Evolutionary conservation across 108 stramenopile genomes (phyloP).

Genomic region (Cylindrotheca closterium): DNA sequence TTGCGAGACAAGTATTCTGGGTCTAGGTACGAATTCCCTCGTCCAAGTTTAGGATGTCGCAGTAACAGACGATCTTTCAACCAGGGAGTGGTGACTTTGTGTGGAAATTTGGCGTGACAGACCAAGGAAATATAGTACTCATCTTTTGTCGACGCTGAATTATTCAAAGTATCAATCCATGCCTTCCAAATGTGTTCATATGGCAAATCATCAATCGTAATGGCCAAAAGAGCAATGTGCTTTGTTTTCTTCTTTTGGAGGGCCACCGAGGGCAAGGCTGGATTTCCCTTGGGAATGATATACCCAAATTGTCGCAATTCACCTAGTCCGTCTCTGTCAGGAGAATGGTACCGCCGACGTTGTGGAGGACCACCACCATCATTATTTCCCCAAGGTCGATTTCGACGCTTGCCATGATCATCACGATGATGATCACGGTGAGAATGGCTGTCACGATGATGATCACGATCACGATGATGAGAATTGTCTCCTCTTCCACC

Average conservation of each 20-base stretch:
- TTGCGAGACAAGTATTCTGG: constrained; percentile 55
- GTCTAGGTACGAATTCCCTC: constrained; percentile 43
- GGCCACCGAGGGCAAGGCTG: constrained; percentile 18
- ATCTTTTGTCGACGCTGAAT: constrained; percentile 9
- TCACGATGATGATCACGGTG: not conserved
- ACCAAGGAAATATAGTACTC: constrained; percentile 56
- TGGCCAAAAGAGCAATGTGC: constrained; percentile 63
- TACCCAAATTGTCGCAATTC: constrained; percentile 22
- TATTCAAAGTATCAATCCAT: constrained; percentile 41
- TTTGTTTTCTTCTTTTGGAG: constrained; percentile 25
- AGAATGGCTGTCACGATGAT: not conserved
- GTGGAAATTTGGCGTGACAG: constrained; percentile 83
- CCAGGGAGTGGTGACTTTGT: constrained; percentile 69
- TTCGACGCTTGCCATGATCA: constrained; percentile 18
- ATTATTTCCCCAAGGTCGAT: constrained; percentile 19
- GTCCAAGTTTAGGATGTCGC: constrained; percentile 34
- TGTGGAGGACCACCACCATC: constrained; percentile 15
- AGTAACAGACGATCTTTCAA: constrained; percentile 64
- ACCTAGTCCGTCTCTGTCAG: constrained; percentile 26
- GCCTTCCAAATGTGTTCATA: constrained; percentile 83
- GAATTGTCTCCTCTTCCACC: constrained; percentile 27
- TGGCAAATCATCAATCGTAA: constrained; percentile 81
- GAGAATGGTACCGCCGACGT: constrained; percentile 18
- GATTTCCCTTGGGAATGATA: constrained; percentile 31
- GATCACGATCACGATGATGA: constrained; percentile 8